Base-by-base conservation (phyloP, 345 rosid genomes). In the Physaria fendleri region DNA sequence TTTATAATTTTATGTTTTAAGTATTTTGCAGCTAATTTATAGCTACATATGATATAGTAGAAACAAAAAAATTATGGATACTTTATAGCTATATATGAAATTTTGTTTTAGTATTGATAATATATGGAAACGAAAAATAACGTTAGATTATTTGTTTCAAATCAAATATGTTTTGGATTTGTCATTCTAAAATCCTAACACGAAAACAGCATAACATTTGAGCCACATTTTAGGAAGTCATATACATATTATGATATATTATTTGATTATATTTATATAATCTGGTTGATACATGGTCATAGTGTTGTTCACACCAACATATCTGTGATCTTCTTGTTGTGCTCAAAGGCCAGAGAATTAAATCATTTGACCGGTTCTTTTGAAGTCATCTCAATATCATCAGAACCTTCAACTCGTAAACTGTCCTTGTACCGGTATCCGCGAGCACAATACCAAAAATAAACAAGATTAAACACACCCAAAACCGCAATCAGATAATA, bases 401-500 rank as follows among this genome's bases (percentile, higher is more conserved):
- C 33, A 6, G 14, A 61, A 54, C 49, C 83, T 78, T 29, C 73
- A 13, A 37, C 21, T 22, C 29, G 68, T 85, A 77, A 72, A 83
- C 43, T 0, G 84, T 74, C 77, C 44, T 90, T 90, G 45, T 61
- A 82, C 41, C 83, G 79, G 34, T 90, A 90, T 41, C 77, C 61
- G 43, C 75, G 76, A 4, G 93, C 93, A 59, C 97, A 90, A 18
- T 59, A 28, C 34, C 79, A 20, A 56, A 85, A 90, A 28, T 87
- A 90, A 44, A 79, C 34, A 52, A 90, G 72, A 71, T 87, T 90
- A 22, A 80, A n/a, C 6, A 71, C 79, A 56, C 85, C 90, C 65
- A 87, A 28, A 39, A 60, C 55, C 1, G 95, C 85, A 23, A 90
- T 68, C 67, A 90, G 18, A 84, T 90, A 87, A 66, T 90, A 90